Conservation (phyloP, 768 basidiomycete species). For the Xerocomellus dryophilus region DNA sequence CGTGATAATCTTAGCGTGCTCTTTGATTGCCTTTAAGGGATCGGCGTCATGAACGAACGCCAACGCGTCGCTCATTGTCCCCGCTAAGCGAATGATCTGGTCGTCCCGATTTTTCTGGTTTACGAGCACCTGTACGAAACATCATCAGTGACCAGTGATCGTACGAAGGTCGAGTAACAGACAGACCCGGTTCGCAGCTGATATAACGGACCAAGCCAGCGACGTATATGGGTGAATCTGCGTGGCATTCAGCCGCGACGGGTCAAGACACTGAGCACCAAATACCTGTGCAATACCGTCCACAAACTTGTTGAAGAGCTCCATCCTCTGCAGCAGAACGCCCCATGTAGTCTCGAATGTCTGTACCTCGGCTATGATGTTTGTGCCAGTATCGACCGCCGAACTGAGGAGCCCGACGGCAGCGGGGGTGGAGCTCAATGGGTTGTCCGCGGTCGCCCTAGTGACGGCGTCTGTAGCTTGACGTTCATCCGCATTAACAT, state of each 20-base stretch:
- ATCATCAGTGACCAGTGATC: too few species aligned
- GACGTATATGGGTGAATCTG: conserved; percentile 8
- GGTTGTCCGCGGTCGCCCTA: background rate
- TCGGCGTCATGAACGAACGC: background rate
- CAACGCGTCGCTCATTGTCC: background rate
- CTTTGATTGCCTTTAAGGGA: background rate
- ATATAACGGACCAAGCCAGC: too few species aligned
- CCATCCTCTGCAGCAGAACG: too few species aligned
- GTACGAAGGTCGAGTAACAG: too few species aligned
- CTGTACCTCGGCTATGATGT: background rate
- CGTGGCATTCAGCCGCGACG: background rate
- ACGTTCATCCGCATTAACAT: background rate
- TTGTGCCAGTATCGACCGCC: background rate
- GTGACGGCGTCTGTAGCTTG: background rate
- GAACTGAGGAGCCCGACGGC: background rate
- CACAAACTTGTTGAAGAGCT: background rate
- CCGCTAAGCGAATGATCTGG: background rate
- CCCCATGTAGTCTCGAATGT: background rate
- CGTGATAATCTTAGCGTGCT: background rate
- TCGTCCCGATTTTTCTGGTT: background rate
- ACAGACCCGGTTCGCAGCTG: too few species aligned
- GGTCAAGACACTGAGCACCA: background rate
- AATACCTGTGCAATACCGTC: background rate
- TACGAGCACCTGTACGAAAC: too few species aligned
- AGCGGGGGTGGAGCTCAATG: background rate